Percentiles rank a stretch among this genome's conserved stretches.
These are phyloP conservation scores for Glonium stellatum DNA, from an alignment of 495 filamentous ascomycete species.

Conservation along the genomic window DNA sequence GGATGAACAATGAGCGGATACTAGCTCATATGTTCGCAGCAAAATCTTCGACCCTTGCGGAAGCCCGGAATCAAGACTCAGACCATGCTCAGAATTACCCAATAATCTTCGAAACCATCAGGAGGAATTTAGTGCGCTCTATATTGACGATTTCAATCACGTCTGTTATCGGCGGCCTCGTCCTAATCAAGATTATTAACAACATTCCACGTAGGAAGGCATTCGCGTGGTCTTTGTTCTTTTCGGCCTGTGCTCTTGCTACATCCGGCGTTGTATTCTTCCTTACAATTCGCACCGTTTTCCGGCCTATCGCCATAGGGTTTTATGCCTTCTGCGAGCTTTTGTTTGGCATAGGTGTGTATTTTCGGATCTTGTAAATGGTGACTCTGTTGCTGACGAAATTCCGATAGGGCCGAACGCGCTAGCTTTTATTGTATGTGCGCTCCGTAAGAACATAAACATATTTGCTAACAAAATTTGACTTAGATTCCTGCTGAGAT, in stretches of 20 bases:
- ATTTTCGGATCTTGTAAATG: too few species aligned
- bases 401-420: slow-evolving; percentile 59
- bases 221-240: slow-evolving; percentile 45
- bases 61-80: neutral
- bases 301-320: slow-evolving; percentile 43
- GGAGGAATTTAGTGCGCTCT: slow-evolving; percentile 2
- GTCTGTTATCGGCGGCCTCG: slow-evolving; percentile 41
- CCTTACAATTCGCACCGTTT: slow-evolving; percentile 33
- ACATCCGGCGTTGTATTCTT: slow-evolving; percentile 47
- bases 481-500: slow-evolving; percentile 34
- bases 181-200: slow-evolving; percentile 42
- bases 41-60: slow-evolving; percentile 16
- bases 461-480: neutral
- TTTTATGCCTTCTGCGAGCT: slow-evolving; percentile 55
- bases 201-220: slow-evolving; percentile 44
- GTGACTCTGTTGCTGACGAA: too few species aligned
- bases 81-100: slow-evolving; percentile 6
- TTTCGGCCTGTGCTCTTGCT: slow-evolving; percentile 41
- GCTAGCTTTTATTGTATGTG: slow-evolving; percentile 51
- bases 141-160: slow-evolving; percentile 38
- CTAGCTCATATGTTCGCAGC: too few species aligned
- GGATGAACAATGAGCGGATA: slow-evolving; percentile 39
- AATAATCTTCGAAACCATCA: slow-evolving; percentile 30
- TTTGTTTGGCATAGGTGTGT: too few species aligned
- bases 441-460: neutral